Evolutionary conservation across 2,329 filamentous ascomycete species (phyloP), one percentile per base, ranked within the genome.

Genomic region (Penicillium palitans): DNA sequence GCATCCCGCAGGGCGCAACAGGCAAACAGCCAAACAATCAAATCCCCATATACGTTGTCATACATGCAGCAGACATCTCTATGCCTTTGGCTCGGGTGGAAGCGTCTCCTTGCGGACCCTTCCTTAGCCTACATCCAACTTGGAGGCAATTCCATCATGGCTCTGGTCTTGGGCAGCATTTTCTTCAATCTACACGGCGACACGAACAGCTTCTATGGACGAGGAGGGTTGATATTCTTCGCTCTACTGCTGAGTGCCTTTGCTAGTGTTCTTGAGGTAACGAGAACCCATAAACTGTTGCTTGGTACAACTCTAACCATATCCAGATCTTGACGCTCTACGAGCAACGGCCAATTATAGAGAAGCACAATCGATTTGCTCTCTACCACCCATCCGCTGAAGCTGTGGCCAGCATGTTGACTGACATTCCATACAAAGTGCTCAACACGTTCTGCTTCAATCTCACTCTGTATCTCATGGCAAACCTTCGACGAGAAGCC

Each of bases 191-290:
- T 95, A 21, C 74, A 83, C 19, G 68, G 79, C 1, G 81, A 79
- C 19, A 88, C 90, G 0, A 69, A 73, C 33, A 90, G 86, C 65
- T 93, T 96, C 79, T 93, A 87, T 78, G 82, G 84, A 65, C 85
- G 91, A 51, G 89, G 89, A 60, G 87, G 88, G 37, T 80, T 95
- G 9, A 79, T 96, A 48, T 96, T 95, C 82, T 93, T 95, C 70
- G 89, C 90, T 63, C 86, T 91, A 68, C 80, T 96, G 53, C 86
- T 93, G 80, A 95, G 92, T 73, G 90, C 90, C 46, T 93, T 93
- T 66, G 81, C 86, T 59, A 88, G 85, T 68, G 87, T 88, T 55
- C 82, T 93, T 37, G 90, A 93, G 74, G 82, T 84, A 67, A 27
- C 9, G 64, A 68, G 35, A 66, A 66, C 21, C 66, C 66, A 27